A percentile compares a stretch with the other conserved stretches of the same genome.
These are phyloP conservation scores for Aspergillus ustus DNA, from an alignment of 2,329 filamentous ascomycete species.

Conservation along the genomic window DNA sequence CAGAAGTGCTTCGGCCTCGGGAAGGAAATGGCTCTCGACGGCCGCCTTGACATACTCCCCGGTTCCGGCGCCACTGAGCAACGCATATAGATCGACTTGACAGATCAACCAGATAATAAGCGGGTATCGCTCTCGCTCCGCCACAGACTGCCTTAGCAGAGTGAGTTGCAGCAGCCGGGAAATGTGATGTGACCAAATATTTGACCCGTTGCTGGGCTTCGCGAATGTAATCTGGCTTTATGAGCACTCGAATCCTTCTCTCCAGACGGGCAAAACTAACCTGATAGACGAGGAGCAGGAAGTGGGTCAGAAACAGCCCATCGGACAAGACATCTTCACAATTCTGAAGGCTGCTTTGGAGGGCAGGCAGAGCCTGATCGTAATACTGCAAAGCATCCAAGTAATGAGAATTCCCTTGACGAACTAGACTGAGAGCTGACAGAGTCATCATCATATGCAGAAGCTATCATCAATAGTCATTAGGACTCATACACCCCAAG, in stretches of 20 bases:
- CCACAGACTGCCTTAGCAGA: slow-evolving; percentile 52
- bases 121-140: slow-evolving; percentile 51
- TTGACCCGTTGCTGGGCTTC: slow-evolving; percentile 50
- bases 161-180: slow-evolving; percentile 57
- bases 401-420: slow-evolving; percentile 50
- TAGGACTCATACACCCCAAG: slow-evolving; percentile 15
- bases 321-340: slow-evolving; percentile 59
- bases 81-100: slow-evolving; percentile 60
- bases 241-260: background rate
- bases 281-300: slow-evolving; percentile 62
- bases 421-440: slow-evolving; percentile 58
- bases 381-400: slow-evolving; percentile 60
- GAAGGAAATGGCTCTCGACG: slow-evolving; percentile 54
- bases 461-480: slow-evolving; percentile 44
- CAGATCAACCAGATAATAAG: slow-evolving; percentile 61
- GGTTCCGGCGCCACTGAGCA: slow-evolving; percentile 56
- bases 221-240: slow-evolving; percentile 49
- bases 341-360: slow-evolving; percentile 51
- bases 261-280: slow-evolving; percentile 36
- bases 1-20: slow-evolving; percentile 44
- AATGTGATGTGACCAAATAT: slow-evolving; percentile 61
- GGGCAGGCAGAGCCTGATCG: slow-evolving; percentile 55
- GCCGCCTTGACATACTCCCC: slow-evolving; percentile 57
- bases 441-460: slow-evolving; percentile 63
- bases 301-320: slow-evolving; percentile 62